Conservation (phyloP, 345 rosid species). For the Corymbia maculata region DNA sequence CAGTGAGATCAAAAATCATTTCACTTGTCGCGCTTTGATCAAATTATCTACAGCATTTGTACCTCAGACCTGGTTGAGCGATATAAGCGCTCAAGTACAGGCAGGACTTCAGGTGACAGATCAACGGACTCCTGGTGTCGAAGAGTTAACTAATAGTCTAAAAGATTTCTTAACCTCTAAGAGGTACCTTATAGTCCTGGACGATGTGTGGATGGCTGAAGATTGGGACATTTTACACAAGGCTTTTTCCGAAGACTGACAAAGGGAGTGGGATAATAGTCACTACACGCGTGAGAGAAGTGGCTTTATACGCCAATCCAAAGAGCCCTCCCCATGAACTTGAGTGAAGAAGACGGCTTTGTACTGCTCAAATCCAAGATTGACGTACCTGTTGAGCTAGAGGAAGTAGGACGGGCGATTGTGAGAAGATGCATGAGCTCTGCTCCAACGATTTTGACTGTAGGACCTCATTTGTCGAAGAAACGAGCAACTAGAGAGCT, state of each 20-base stretch:
- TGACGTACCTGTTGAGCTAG: neutral
- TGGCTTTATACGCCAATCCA: neutral
- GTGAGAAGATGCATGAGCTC: neutral
- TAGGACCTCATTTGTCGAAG: neutral
- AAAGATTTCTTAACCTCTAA: neutral
- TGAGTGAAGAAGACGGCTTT: neutral
- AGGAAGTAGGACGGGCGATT: neutral
- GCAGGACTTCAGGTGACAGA: neutral
- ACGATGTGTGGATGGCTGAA: neutral
- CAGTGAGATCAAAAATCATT: neutral
- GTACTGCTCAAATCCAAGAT: neutral
- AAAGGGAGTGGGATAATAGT: neutral
- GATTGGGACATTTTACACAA: rapidly evolving
- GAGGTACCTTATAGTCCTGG: neutral
- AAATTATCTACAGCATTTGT: rapidly evolving
- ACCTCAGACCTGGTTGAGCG: rapidly evolving
- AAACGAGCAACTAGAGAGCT: rapidly evolving
- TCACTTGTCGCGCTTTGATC: neutral
- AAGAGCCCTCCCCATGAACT: neutral
- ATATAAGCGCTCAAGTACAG: neutral
- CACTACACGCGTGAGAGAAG: neutral
- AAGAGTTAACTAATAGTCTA: neutral
- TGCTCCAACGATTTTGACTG: neutral
- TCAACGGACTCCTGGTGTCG: rapidly evolving
- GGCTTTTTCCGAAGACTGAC: neutral